Evolutionary conservation across 768 basidiomycete species (phyloP).

Genomic region (Tulasnella sp.): DNA sequence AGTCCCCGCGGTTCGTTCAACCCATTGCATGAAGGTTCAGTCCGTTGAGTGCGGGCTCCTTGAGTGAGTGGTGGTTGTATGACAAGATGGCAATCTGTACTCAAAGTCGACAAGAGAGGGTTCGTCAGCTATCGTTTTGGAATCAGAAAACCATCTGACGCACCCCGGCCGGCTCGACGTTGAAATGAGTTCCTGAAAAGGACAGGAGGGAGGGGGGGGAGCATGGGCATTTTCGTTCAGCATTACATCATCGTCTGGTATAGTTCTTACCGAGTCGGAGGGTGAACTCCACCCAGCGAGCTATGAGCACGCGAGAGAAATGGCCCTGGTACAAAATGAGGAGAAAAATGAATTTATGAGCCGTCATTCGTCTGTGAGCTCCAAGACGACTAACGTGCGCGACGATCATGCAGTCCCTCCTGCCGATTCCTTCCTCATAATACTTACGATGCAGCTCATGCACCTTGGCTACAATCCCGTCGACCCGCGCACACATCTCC

Average conservation of each 20-base stretch:
- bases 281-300: slow-evolving; percentile 71
- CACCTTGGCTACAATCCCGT: slow-evolving; percentile 62
- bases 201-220: background rate
- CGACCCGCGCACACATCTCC: slow-evolving; percentile 71
- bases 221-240: too few relatives aligned
- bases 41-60: slow-evolving; percentile 65
- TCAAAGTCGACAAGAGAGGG: background rate
- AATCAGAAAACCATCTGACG: slow-evolving; percentile 21
- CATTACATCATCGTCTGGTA: too few relatives aligned
- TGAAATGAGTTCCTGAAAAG: slow-evolving; percentile 56
- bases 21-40: slow-evolving; percentile 51
- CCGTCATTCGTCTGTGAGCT: background rate
- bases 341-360: background rate
- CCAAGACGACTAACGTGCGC: slow-evolving; percentile 56
- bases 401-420: slow-evolving; percentile 76
- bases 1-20: slow-evolving; percentile 6
- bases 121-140: slow-evolving; percentile 4
- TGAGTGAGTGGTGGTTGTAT: slow-evolving; percentile 71
- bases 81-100: slow-evolving; percentile 61
- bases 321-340: slow-evolving; percentile 38
- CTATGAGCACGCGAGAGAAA: slow-evolving; percentile 62
- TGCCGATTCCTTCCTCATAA: slow-evolving; percentile 51
- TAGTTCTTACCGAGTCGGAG: slow-evolving; percentile 39
- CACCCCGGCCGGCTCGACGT: slow-evolving; percentile 77
- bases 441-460: slow-evolving; percentile 61